These are phyloP conservation scores for Amauroascus verrucosus DNA, from an alignment of 2,329 filamentous ascomycete genomes.

Conservation along the genomic window DNA sequence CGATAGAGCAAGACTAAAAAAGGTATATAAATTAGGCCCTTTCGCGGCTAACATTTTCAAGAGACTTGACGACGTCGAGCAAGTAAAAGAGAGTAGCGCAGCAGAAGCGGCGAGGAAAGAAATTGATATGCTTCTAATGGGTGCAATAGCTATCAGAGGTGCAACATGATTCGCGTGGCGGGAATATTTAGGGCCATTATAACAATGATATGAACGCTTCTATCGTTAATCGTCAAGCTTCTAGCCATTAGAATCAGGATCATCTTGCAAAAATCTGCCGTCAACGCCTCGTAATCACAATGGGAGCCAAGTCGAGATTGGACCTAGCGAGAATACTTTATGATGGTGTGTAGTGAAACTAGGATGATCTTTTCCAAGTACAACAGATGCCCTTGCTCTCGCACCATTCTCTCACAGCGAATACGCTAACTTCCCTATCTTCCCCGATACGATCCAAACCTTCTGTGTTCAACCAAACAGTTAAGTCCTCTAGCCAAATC, in stretches of 20 bases:
- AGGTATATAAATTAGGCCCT: conserved; percentile 74
- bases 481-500: conserved; percentile 75
- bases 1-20: conserved; percentile 61
- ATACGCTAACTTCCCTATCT: conserved; percentile 53
- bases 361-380: conserved; percentile 49
- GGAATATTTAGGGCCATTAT: not conserved
- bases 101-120: conserved; percentile 34
- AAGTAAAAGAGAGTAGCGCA: conserved; percentile 10
- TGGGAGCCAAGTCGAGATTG: no score
- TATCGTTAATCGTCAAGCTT: not conserved
- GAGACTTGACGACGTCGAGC: conserved; percentile 20
- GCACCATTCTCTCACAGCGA: conserved; percentile 78
- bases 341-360: not conserved
- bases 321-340: no score
- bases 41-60: conserved; percentile 35
- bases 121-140: conserved; percentile 60
- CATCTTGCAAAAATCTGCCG: not conserved
- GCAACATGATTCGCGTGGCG: conserved; percentile 26
- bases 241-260: not conserved
- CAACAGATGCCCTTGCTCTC: conserved; percentile 79
- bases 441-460: conserved; percentile 53
- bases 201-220: not conserved
- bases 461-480: conserved; percentile 69
- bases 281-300: not conserved
- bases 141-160: conserved; percentile 68